Percentiles rank a stretch among this genome's conserved stretches.
Evolutionary conservation across 2,329 filamentous ascomycete genomes (phyloP).

Genomic region (Metarhizium brunneum): DNA sequence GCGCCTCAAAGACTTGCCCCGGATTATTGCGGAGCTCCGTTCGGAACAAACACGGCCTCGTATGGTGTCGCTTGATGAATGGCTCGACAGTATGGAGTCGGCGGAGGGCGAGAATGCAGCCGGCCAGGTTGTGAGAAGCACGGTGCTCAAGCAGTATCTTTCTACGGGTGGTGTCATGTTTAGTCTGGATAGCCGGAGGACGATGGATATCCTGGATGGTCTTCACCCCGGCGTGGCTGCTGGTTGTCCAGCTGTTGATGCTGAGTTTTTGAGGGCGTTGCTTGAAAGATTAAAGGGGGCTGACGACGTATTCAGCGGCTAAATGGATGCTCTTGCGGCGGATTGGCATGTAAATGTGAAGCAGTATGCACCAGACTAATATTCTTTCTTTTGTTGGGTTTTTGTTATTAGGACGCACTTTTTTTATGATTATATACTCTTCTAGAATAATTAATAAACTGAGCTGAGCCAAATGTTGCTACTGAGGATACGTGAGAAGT

Average conservation of each 20-base stretch:
- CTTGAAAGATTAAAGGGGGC: constrained; percentile 11
- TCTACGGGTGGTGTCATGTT: constrained; percentile 16
- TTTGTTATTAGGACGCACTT: too few relatives aligned
- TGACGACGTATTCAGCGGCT: not conserved
- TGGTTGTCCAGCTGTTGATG: constrained; percentile 12
- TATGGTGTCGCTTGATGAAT: constrained; percentile 11
- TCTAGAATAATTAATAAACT: too few relatives aligned
- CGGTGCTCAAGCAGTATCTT: constrained; percentile 14
- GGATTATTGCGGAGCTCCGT: constrained; percentile 11
- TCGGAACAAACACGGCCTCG: constrained; percentile 5
- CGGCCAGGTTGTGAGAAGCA: constrained; percentile 9
- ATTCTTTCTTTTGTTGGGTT: too few relatives aligned
- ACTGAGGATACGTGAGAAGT: too few relatives aligned
- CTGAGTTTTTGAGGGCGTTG: constrained; percentile 9
- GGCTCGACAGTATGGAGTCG: constrained; percentile 8
- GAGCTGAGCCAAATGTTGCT: too few relatives aligned
- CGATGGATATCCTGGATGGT: constrained; percentile 10
- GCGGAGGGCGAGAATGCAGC: constrained; percentile 8
- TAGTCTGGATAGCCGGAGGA: constrained; percentile 12
- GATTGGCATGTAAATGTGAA: too few relatives aligned
- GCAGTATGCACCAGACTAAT: too few relatives aligned
- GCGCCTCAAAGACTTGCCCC: constrained; percentile 12
- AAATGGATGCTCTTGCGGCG: not conserved
- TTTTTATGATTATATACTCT: too few relatives aligned
- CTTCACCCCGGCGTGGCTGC: constrained; percentile 10